Percentiles rank a stretch among this genome's conserved stretches.
Evolutionary conservation across 768 basidiomycete genomes (phyloP).

Genomic region (Rhodotorula diobovata): DNA sequence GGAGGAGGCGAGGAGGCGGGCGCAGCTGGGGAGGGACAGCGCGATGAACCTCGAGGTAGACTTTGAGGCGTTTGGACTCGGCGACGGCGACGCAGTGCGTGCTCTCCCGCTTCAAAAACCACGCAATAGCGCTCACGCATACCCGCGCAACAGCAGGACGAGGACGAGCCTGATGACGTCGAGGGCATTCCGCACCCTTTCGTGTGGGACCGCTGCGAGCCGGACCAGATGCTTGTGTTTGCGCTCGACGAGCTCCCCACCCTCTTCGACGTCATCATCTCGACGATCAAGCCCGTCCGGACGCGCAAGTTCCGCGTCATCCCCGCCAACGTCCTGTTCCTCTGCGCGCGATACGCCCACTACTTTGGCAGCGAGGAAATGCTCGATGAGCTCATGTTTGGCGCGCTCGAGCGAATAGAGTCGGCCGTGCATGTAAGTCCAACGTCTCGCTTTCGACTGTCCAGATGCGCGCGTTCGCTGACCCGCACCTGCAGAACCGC

Average conservation of each 20-base stretch:
- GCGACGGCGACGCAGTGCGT: conserved; percentile 34
- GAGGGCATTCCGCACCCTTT: conserved; percentile 44
- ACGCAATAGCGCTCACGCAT: no score
- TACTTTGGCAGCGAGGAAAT: conserved; percentile 77
- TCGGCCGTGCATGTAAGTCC: conserved; percentile 79
- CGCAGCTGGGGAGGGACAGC: conserved; percentile 53
- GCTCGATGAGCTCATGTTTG: conserved; percentile 86
- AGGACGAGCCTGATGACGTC: conserved; percentile 51
- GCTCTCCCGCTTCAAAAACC: conserved; percentile 46
- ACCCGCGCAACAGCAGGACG: conserved; percentile 46
- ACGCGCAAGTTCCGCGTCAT: conserved; percentile 57
- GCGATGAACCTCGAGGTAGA: conserved; percentile 51
- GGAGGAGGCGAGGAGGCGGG: conserved; percentile 44
- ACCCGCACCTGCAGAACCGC: conserved; percentile 55
- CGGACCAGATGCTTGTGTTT: conserved; percentile 86
- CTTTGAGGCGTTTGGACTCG: conserved; percentile 56
- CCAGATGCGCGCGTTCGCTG: background rate
- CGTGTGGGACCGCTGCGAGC: conserved; percentile 59
- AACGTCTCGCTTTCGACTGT: background rate
- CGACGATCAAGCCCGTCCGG: conserved; percentile 64
- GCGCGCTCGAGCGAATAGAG: conserved; percentile 87
- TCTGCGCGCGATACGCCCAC: conserved; percentile 87
- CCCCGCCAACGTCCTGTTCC: conserved; percentile 85
- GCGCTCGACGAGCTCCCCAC: conserved; percentile 70
- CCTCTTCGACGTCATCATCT: conserved; percentile 77